These are phyloP conservation scores for Fusarium tanahbumbuense DNA, from an alignment of 2,329 filamentous ascomycete species.

Conservation along the genomic window DNA sequence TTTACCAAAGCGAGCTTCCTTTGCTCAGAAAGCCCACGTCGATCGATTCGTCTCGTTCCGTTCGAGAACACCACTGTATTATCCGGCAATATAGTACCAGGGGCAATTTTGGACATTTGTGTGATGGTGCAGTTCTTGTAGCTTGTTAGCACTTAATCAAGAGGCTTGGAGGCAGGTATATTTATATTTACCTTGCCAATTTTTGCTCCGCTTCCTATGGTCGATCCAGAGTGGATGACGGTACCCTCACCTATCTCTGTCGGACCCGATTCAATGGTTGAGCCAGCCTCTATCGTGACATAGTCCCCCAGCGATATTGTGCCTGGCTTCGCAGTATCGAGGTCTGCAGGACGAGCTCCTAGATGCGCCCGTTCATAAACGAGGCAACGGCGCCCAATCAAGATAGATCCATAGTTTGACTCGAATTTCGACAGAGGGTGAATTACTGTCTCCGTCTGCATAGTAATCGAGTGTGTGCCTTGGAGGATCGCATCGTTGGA, in stretches of 20 bases:
- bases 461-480: conserved; percentile 81
- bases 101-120: conserved; percentile 68
- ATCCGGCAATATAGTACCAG: conserved; percentile 70
- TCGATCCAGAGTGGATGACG: conserved; percentile 68
- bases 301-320: conserved; percentile 71
- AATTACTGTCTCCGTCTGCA: conserved; percentile 82
- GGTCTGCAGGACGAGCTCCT: conserved; percentile 56
- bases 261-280: conserved; percentile 70
- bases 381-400: conserved; percentile 83
- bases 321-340: conserved; percentile 47
- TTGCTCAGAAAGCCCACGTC: conserved; percentile 69
- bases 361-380: conserved; percentile 76
- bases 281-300: conserved; percentile 70
- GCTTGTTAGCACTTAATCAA: conserved; percentile 30
- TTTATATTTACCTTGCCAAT: conserved; percentile 68
- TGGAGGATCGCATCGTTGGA: conserved; percentile 71
- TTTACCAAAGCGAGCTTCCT: conserved; percentile 72
- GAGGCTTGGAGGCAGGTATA: neutral
- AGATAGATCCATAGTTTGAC: conserved; percentile 81
- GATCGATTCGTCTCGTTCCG: conserved; percentile 68
- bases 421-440: conserved; percentile 87
- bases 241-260: conserved; percentile 71
- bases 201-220: conserved; percentile 68
- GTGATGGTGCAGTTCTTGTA: conserved; percentile 76
- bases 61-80: conserved; percentile 77